A percentile compares a stretch with the other conserved stretches of the same genome.
Evolutionary conservation across 345 rosid genomes (phyloP).

Genomic region (Lagerstroemia speciosa): DNA sequence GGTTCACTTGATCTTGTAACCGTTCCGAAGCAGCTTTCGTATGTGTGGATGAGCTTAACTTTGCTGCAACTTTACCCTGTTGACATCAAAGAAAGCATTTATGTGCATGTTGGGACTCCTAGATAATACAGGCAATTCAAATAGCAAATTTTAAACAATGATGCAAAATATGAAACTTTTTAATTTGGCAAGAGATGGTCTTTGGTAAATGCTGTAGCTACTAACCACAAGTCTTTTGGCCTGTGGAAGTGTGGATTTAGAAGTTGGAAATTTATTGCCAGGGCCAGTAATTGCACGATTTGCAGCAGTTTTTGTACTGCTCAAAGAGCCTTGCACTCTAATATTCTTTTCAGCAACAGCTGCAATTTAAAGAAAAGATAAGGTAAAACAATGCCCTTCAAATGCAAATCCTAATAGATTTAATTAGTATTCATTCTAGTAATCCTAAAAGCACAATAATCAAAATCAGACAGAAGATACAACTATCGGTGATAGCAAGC

Average conservation of each 20-base stretch:
- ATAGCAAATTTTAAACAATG: neutral
- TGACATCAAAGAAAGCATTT: conserved; percentile 11
- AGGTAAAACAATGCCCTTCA: neutral
- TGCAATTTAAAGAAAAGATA: conserved; percentile 11
- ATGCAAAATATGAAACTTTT: neutral
- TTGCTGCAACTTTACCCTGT: conserved; percentile 33
- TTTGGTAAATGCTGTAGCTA: neutral
- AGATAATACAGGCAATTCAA: conserved; percentile 3
- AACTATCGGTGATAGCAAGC: neutral
- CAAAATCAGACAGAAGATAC: neutral
- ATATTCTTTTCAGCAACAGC: conserved; percentile 33
- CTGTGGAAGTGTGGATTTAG: conserved; percentile 37
- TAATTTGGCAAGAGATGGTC: neutral
- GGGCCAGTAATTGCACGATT: conserved; percentile 33
- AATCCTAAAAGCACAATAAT: conserved; percentile 3
- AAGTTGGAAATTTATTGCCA: conserved; percentile 26
- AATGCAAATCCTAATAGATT: neutral
- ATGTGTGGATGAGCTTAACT: conserved; percentile 23
- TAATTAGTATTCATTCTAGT: neutral
- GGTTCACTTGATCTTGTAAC: conserved; percentile 22
- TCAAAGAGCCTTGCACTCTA: conserved; percentile 27
- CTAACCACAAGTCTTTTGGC: conserved; percentile 57
- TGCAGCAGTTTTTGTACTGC: conserved; percentile 18
- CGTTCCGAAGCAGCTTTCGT: conserved; percentile 14
- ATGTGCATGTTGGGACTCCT: neutral